These are phyloP conservation scores for Dianthus caryophyllus DNA, from an alignment of 148 eudicot genomes.

Conservation along the genomic window DNA sequence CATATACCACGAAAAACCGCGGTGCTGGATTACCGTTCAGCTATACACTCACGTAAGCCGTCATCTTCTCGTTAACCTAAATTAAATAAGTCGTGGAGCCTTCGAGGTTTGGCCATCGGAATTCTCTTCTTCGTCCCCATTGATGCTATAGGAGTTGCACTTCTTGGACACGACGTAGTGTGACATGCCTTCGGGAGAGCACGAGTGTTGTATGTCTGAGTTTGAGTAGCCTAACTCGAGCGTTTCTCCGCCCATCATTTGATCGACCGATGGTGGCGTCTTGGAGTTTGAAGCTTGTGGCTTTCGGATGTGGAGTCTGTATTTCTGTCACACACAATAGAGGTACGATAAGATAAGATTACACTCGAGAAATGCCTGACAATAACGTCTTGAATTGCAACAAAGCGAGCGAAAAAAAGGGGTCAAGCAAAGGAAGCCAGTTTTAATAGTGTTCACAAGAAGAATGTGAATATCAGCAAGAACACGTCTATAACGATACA, in stretches of 20 bases:
- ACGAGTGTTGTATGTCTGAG: conserved; percentile 14
- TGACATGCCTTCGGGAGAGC: conserved; percentile 44
- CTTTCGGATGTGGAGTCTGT: conserved; percentile 48
- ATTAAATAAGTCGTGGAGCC: conserved; percentile 4
- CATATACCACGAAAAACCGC: conserved; percentile 15
- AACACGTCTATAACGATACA: not conserved
- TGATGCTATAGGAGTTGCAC: conserved; percentile 32
- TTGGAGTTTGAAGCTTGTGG: conserved; percentile 22
- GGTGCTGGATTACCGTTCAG: conserved; percentile 14
- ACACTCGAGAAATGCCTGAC: too few species aligned
- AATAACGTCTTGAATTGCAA: not conserved
- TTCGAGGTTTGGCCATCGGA: conserved; percentile 44
- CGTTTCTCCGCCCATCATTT: conserved; percentile 9
- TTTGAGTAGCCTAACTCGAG: conserved; percentile 25
- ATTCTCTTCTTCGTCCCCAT: conserved; percentile 45
- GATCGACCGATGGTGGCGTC: conserved; percentile 9
- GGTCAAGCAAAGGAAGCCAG: not conserved
- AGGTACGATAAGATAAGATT: too few species aligned
- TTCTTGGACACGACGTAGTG: conserved; percentile 24
- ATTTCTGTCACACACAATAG: conserved; percentile 36
- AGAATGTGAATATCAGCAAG: not conserved
- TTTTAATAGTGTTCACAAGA: not conserved
- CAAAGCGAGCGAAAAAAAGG: not conserved
- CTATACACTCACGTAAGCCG: not conserved
- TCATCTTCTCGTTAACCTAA: conserved; percentile 9